Evolutionary conservation across 176 grass and related monocot genomes (phyloP).

Genomic region (Otatea glauca): DNA sequence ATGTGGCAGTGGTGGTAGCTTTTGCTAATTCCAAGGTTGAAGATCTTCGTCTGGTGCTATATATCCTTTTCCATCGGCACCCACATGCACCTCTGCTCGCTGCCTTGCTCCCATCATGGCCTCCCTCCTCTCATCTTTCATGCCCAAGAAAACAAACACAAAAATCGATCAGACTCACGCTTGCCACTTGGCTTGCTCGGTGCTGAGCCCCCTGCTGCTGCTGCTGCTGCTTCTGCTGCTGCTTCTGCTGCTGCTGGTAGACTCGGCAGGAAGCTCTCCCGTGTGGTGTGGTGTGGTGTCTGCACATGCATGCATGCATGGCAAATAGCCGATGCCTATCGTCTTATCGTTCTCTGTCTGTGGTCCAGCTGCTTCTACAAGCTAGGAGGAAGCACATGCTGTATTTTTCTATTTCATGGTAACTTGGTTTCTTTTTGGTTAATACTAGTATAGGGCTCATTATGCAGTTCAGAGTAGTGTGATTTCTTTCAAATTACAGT

Average conservation of each 20-base stretch:
- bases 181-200: not conserved
- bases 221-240: not conserved
- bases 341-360: slow-evolving; percentile 30
- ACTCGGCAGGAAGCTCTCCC: not conserved
- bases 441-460: too few species aligned
- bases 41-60: slow-evolving; percentile 26
- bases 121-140: not conserved
- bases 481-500: not conserved
- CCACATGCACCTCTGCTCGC: slow-evolving; percentile 16
- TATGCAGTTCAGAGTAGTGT: not conserved
- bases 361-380: slow-evolving; percentile 2
- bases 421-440: not conserved
- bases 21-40: slow-evolving; percentile 54
- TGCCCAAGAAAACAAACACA: not conserved
- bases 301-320: slow-evolving; percentile 33
- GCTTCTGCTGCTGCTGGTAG: slow-evolving; percentile 1
- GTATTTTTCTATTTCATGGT: not conserved
- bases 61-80: not conserved
- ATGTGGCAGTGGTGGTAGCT: not conserved
- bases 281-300: not conserved
- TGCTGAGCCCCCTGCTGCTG: not conserved
- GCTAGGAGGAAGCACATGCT: not conserved
- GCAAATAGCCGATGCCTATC: slow-evolving; percentile 19
- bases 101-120: not conserved
- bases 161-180: not conserved